phyloP scores from a whole-genome alignment of 1,284 basidiomycete species.

The Naganishia cerealis region DNA sequence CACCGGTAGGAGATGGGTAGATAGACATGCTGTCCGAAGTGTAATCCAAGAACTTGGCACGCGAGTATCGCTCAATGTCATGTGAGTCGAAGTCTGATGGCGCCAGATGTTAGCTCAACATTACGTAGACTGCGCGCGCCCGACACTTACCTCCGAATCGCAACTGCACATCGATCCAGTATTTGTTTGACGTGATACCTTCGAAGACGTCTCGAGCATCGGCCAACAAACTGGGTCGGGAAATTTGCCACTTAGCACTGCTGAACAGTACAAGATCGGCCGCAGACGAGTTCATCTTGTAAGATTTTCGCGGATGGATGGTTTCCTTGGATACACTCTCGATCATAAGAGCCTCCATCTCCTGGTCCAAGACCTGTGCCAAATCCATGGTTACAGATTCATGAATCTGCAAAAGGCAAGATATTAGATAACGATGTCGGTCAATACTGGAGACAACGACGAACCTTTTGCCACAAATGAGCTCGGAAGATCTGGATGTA shows the following conservation, averaged over 20 bases:
- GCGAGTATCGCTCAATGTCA: constrained; percentile 94
- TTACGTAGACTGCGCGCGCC: background rate
- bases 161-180: constrained; percentile 97
- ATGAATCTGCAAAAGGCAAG: constrained; percentile 47
- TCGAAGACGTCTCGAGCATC: constrained; percentile 96
- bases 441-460: constrained; percentile 60
- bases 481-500: constrained; percentile 99
- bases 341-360: constrained; percentile 95
- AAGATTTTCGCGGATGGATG: constrained; percentile 75
- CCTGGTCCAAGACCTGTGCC: constrained; percentile 85
- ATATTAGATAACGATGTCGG: constrained; percentile 1
- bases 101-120: background rate
- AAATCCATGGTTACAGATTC: constrained; percentile 93
- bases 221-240: constrained; percentile 89
- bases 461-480: constrained; percentile 91
- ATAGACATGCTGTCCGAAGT: constrained; percentile 95
- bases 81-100: constrained; percentile 87
- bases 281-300: constrained; percentile 96
- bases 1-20: constrained; percentile 95
- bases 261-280: constrained; percentile 98
- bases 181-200: constrained; percentile 90
- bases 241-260: constrained; percentile 97
- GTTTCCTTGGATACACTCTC: constrained; percentile 99
- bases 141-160: constrained; percentile 64
- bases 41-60: constrained; percentile 84